A percentile compares a stretch with the other conserved stretches of the same genome.
These are phyloP conservation scores for Hemileccinum rubropunctum DNA, from an alignment of 768 basidiomycete genomes.

Conservation along the genomic window DNA sequence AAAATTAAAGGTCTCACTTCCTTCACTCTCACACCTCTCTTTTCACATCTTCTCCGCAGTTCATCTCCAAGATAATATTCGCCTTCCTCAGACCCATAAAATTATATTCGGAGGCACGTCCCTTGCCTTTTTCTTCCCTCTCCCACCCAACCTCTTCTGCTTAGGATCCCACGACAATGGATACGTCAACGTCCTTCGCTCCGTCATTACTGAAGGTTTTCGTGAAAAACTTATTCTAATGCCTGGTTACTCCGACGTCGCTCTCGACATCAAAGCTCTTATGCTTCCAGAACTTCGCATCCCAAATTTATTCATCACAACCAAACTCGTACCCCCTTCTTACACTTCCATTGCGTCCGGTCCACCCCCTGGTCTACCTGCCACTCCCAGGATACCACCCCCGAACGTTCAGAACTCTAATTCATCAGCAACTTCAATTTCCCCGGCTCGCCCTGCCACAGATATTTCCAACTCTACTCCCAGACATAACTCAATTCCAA, in stretches of 20 bases:
- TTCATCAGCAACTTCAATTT: constrained; percentile 10
- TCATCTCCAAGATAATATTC: constrained; percentile 37
- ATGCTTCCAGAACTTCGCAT: constrained; percentile 51
- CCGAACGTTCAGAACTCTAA: constrained; percentile 9
- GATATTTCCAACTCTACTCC: constrained; percentile 15
- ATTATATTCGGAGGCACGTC: constrained; percentile 63
- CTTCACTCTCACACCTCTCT: background rate
- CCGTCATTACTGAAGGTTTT: constrained; percentile 62
- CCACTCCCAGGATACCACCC: constrained; percentile 10
- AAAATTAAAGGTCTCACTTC: constrained; percentile 64
- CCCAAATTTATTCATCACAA: constrained; percentile 57
- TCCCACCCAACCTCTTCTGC: constrained; percentile 1
- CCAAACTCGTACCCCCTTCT: constrained; percentile 43
- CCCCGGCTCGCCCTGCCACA: background rate
- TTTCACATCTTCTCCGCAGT: constrained; percentile 29
- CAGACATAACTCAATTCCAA: constrained; percentile 26
- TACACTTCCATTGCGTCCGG: constrained; percentile 25
- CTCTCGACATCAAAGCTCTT: constrained; percentile 56
- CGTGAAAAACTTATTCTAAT: constrained; percentile 64
- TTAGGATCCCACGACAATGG: constrained; percentile 76
- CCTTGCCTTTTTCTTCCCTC: constrained; percentile 1
- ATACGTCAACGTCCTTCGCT: constrained; percentile 59
- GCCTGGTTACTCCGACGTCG: constrained; percentile 60
- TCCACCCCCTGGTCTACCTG: constrained; percentile 26
- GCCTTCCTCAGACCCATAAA: constrained; percentile 62